Evolutionary conservation across 441 rosid genomes (phyloP).

Genomic region (Aleurites moluccanus): DNA sequence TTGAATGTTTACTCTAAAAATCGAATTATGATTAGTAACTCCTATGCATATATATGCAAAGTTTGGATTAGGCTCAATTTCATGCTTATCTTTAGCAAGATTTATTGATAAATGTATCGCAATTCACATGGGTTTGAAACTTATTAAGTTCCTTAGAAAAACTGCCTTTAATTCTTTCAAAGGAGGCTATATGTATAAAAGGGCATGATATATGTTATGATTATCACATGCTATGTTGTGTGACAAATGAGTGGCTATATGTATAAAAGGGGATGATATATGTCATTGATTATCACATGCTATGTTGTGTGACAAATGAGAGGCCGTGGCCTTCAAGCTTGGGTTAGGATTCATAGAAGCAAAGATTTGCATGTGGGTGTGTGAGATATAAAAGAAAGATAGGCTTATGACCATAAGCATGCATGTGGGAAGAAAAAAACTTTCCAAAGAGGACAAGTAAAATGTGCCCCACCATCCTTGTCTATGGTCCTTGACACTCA

Average conservation of each 20-base stretch:
- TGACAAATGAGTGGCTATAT: background rate
- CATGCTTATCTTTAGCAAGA: slow-evolving; percentile 2
- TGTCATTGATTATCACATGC: slow-evolving; percentile 12
- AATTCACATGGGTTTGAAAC: slow-evolving; percentile 13
- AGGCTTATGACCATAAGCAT: slow-evolving; percentile 15
- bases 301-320: slow-evolving; percentile 2
- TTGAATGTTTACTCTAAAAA: no score
- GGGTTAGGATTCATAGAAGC: background rate
- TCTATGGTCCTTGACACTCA: slow-evolving; percentile 20
- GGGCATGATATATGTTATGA: no score
- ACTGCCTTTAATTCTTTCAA: background rate
- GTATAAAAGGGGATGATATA: no score
- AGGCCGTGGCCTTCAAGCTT: background rate
- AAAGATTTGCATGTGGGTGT: background rate
- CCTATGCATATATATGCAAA: background rate
- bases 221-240: slow-evolving; percentile 21
- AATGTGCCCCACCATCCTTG: slow-evolving; percentile 19
- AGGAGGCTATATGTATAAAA: background rate
- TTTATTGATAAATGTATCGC: background rate
- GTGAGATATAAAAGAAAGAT: slow-evolving; percentile 6
- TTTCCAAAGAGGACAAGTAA: slow-evolving; percentile 14
- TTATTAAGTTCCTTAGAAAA: background rate
- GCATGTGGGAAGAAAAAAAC: slow-evolving; percentile 25
- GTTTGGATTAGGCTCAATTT: background rate
- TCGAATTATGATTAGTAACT: no score